Percentiles rank a stretch among this genome's conserved stretches.
Evolutionary conservation across 164 flowering plant species (phyloP).

Genomic region (Berberis thunbergii): DNA sequence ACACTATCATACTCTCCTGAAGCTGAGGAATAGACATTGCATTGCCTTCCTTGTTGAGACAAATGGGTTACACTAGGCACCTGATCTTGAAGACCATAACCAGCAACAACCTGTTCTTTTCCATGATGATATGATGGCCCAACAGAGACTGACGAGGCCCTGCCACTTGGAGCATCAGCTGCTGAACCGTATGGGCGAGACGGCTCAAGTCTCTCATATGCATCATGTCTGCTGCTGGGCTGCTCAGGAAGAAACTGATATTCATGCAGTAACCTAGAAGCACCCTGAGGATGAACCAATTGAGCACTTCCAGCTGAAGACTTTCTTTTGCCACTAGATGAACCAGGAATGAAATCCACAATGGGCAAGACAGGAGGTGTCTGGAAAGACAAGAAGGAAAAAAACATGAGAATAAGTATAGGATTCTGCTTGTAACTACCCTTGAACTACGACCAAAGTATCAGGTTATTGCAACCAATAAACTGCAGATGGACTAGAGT

Average conservation of each 20-base stretch:
- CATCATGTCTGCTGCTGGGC: constrained; percentile 59
- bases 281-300: constrained; percentile 20
- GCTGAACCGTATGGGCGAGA: constrained; percentile 44
- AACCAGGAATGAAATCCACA: constrained; percentile 20
- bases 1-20: constrained; percentile 39
- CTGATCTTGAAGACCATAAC: constrained; percentile 42
- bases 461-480: no score
- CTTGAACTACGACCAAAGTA: not conserved
- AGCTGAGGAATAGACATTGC: constrained; percentile 30
- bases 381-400: constrained; percentile 10
- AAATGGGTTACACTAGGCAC: constrained; percentile 32
- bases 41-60: constrained; percentile 52
- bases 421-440: not conserved
- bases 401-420: not conserved
- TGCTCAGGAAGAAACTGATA: constrained; percentile 93
- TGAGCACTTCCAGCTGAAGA: constrained; percentile 15
- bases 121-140: constrained; percentile 37
- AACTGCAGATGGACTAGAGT: no score
- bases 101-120: constrained; percentile 38
- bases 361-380: constrained; percentile 17
- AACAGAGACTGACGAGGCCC: constrained; percentile 32
- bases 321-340: constrained; percentile 24
- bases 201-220: constrained; percentile 47
- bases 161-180: constrained; percentile 32
- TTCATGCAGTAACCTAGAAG: constrained; percentile 56